A percentile compares a stretch with the other conserved stretches of the same genome.
Conservation (phyloP, 768 basidiomycete genomes). For the Auriscalpium microsporum region DNA sequence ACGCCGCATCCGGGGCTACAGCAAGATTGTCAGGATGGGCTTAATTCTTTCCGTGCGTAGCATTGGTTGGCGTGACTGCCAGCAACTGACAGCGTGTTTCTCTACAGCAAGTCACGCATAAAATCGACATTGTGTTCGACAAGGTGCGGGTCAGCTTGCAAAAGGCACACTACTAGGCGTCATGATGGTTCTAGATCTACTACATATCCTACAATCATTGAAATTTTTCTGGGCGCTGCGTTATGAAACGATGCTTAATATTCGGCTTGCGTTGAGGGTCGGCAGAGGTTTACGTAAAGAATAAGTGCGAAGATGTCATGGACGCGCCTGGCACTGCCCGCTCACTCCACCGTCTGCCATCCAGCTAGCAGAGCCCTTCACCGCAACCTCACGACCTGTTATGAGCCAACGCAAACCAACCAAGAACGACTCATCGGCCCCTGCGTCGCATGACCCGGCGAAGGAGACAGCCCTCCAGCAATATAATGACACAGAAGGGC, state of each 20-base stretch:
- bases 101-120: neutral
- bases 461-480: constrained; percentile 55
- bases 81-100: neutral
- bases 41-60: constrained; percentile 5
- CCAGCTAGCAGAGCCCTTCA: neutral
- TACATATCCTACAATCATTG: too few species aligned
- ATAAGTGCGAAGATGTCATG: too few species aligned
- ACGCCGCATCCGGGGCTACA: neutral
- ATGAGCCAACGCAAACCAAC: constrained; percentile 47
- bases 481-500: constrained; percentile 84
- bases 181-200: neutral
- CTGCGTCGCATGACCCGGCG: constrained; percentile 17
- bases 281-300: too few species aligned
- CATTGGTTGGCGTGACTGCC: neutral
- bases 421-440: constrained; percentile 13
- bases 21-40: constrained; percentile 11
- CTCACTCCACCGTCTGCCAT: too few species aligned
- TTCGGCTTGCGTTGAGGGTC: too few species aligned
- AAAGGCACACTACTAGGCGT: neutral
- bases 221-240: too few species aligned
- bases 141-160: neutral
- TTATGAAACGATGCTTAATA: too few species aligned
- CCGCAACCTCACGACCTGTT: neutral
- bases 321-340: too few species aligned
- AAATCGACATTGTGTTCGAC: neutral